A percentile compares a stretch with the other conserved stretches of the same genome.
Evolutionary conservation across 1,284 basidiomycete genomes (phyloP).

Genomic region (Vanrija humicola): DNA sequence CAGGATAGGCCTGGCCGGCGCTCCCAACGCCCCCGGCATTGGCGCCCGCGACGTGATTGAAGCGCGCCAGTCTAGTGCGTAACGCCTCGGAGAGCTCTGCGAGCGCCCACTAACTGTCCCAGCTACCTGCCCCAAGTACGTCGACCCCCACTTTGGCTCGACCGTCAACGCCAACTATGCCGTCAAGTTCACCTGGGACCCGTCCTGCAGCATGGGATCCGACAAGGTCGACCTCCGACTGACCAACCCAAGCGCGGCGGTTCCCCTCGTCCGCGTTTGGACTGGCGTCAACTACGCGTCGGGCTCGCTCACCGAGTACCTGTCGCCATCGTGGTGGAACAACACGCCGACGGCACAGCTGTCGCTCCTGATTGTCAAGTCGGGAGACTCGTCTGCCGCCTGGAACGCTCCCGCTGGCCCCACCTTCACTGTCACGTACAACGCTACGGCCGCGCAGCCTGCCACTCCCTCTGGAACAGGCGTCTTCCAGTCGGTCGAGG

Average conservation of each 20-base stretch:
- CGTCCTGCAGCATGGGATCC: constrained; percentile 51
- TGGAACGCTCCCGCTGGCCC: constrained; percentile 61
- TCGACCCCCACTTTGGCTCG: constrained; percentile 57
- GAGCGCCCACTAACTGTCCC: no score
- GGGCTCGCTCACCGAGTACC: constrained; percentile 56
- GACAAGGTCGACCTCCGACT: constrained; percentile 68
- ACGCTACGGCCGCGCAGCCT: constrained; percentile 25
- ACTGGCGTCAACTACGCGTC: constrained; percentile 56
- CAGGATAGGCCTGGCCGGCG: no score
- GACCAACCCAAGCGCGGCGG: constrained; percentile 55
- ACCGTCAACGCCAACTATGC: constrained; percentile 57
- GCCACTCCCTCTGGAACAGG: constrained; percentile 51
- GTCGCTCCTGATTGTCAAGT: constrained; percentile 63
- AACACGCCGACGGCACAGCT: constrained; percentile 56
- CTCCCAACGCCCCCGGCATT: no score
- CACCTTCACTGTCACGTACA: constrained; percentile 56
- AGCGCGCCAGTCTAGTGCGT: no score
- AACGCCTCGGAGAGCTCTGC: no score
- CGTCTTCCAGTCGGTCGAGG: constrained; percentile 40
- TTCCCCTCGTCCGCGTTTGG: constrained; percentile 62
- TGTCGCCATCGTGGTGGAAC: constrained; percentile 77
- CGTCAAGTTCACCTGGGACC: constrained; percentile 69
- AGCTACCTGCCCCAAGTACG: constrained; percentile 50
- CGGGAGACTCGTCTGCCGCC: constrained; percentile 52
- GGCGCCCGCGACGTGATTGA: no score